phyloP scores from a whole-genome alignment of 768 basidiomycete genomes.

The Trametes villosa region DNA sequence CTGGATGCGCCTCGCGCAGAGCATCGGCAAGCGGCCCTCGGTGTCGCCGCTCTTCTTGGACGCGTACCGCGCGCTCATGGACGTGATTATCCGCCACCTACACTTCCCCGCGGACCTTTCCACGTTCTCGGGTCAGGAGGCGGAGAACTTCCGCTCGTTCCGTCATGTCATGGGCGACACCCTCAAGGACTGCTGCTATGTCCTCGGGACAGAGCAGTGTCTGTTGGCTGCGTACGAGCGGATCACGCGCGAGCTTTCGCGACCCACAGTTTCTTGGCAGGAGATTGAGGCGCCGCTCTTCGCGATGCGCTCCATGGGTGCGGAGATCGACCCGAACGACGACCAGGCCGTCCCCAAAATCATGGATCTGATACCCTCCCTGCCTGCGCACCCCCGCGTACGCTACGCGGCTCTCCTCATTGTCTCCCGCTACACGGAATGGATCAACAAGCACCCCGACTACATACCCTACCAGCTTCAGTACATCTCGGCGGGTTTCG shows the following conservation, averaged over 20 bases:
- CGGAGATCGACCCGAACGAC: constrained; percentile 84
- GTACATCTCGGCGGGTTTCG: constrained; percentile 92
- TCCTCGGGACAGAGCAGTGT: constrained; percentile 86
- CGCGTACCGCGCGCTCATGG: constrained; percentile 84
- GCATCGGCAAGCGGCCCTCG: constrained; percentile 74
- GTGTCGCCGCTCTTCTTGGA: constrained; percentile 79
- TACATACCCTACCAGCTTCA: constrained; percentile 86
- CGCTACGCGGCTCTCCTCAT: constrained; percentile 96
- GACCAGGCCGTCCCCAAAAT: constrained; percentile 91
- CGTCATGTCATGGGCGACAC: constrained; percentile 99
- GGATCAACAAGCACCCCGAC: constrained; percentile 88
- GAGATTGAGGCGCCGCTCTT: constrained; percentile 97
- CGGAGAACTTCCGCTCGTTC: constrained; percentile 93
- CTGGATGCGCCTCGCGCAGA: constrained; percentile 97
- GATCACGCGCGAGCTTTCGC: constrained; percentile 74
- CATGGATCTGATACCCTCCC: constrained; percentile 89
- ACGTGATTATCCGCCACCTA: constrained; percentile 85
- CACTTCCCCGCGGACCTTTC: constrained; percentile 83
- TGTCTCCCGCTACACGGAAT: constrained; percentile 94
- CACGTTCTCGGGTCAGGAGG: constrained; percentile 76
- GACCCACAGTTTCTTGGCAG: constrained; percentile 80
- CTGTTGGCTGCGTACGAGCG: constrained; percentile 80
- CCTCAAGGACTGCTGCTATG: constrained; percentile 96
- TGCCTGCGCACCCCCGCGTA: constrained; percentile 88
- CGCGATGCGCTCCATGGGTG: constrained; percentile 98